Evolutionary conservation across 345 rosid species (phyloP).

Genomic region (Pistacia atlantica): DNA sequence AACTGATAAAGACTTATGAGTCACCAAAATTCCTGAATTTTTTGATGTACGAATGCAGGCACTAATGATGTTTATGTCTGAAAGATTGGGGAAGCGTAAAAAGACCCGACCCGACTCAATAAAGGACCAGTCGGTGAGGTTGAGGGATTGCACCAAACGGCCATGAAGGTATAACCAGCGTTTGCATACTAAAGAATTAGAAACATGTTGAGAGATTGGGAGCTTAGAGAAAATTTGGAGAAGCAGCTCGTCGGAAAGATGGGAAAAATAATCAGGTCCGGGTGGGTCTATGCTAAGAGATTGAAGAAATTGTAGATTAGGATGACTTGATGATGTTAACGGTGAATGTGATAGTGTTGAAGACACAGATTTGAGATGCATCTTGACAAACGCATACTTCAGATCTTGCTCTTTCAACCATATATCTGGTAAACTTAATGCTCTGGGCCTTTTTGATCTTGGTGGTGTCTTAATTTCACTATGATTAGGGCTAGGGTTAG

Average conservation of each 20-base stretch:
- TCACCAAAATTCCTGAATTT: conserved; percentile 38
- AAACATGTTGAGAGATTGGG: conserved; percentile 38
- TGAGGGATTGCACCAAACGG: conserved; percentile 49
- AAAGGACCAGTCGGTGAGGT: conserved; percentile 53
- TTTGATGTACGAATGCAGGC: conserved; percentile 41
- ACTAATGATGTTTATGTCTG: conserved; percentile 36
- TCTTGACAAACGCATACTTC: conserved; percentile 28
- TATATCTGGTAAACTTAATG: conserved; percentile 25
- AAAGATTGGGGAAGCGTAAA: conserved; percentile 50
- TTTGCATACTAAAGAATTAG: conserved; percentile 55
- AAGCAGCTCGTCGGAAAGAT: conserved; percentile 52
- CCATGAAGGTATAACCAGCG: conserved; percentile 61
- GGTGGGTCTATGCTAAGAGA: conserved; percentile 8
- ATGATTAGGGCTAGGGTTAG: background rate
- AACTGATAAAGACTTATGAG: conserved; percentile 34
- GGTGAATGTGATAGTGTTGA: conserved; percentile 13
- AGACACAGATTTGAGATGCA: conserved; percentile 27
- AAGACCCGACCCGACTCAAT: conserved; percentile 54
- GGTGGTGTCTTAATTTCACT: background rate
- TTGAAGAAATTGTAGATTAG: conserved; percentile 6
- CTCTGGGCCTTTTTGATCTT: conserved; percentile 4
- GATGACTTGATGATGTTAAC: conserved; percentile 25
- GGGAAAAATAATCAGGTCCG: conserved; percentile 37
- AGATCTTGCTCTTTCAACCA: conserved; percentile 23
- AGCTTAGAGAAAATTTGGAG: conserved; percentile 50